Base-by-base conservation (phyloP, 2,329 filamentous ascomycete species). In the Cryphonectria parasitica region DNA sequence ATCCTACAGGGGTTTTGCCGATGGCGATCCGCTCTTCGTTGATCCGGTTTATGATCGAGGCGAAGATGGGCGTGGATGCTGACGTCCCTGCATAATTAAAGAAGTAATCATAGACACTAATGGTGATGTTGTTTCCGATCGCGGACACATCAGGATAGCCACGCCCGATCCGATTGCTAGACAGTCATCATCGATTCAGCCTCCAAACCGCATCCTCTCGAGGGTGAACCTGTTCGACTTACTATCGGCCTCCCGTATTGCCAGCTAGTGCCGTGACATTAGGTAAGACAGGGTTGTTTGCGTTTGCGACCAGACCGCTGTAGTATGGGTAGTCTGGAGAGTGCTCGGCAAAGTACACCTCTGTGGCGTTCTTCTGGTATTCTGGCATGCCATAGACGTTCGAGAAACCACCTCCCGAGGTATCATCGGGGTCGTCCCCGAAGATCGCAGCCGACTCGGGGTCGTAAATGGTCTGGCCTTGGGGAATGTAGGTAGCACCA, bases 11-110 rank as follows among this genome's bases (percentile, higher is more conserved):
- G 28, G 66, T 74, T 75, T 86, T 83, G 5, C 85, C 85, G 8
- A 78, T 79, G 0, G 83, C 79, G 25, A 90, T 77, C 54, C 88
- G 80, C 0, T 86, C 87, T 74, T 91, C 89, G 74, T 92, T 92
- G 69, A 92, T 79, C 3, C 92, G 83, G 1, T 87, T 82, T 52
- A 92, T 81, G 64, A 92, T 82, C 4, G 83, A 86, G 0, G 87
- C 85, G 43, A 88, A 87, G 0, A 88, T 80, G 0, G 91, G 91
- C 0, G 87, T 79, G 0, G 89, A 84, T 45, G 88, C 86, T 39
- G 83, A 85, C 3, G 84, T 87, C 19, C 88, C 87, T n/a, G 82
- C 83, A 25, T 76, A 69, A 8, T 73, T 72, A n/a, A 72, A 73
- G 74, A 77, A 87, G 75, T 4, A 74, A 72, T 74, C 77, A 64